Conservation (phyloP, 169 alveolate genomes). For the Eimeria maxima region DNA sequence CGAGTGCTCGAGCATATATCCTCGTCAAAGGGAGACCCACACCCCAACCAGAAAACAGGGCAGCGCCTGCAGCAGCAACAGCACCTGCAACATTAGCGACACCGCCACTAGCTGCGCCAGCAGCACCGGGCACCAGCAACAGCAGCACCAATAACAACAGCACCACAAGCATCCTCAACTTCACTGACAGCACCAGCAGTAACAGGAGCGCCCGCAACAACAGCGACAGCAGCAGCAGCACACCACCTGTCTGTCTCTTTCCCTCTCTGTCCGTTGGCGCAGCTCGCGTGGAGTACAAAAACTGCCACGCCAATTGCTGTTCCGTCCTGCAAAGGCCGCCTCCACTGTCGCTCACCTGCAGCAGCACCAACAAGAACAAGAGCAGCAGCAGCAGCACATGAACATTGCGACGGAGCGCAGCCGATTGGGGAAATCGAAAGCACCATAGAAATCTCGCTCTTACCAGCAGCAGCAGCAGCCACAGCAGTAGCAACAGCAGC, state of each 20-base stretch:
- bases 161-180: not conserved
- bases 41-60: slow-evolving; percentile 14
- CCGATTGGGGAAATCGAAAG: too few relatives aligned
- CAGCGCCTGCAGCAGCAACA: not conserved
- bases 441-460: not conserved
- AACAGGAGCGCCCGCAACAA: too few relatives aligned
- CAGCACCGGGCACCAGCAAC: not conserved
- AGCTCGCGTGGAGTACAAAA: slow-evolving; percentile 8
- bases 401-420: not conserved
- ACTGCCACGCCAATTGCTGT: slow-evolving; percentile 36
- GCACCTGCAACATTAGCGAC: not conserved
- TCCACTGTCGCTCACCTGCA: slow-evolving; percentile 42
- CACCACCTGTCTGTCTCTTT: too few relatives aligned
- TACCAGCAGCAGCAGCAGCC: slow-evolving; percentile 14
- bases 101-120: not conserved
- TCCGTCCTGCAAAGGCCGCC: slow-evolving; percentile 29
- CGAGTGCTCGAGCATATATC: slow-evolving; percentile 20
- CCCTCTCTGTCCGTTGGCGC: too few relatives aligned
- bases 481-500: slow-evolving; percentile 9
- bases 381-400: slow-evolving; percentile 5
- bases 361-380: slow-evolving; percentile 15
- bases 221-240: too few relatives aligned
- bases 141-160: not conserved
- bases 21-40: slow-evolving; percentile 22
- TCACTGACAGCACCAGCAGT: too few relatives aligned